Evolutionary conservation across 148 eudicot genomes (phyloP), one percentile per base, ranked within the genome.

Genomic region (Fagopyrum homotropicum): DNA sequence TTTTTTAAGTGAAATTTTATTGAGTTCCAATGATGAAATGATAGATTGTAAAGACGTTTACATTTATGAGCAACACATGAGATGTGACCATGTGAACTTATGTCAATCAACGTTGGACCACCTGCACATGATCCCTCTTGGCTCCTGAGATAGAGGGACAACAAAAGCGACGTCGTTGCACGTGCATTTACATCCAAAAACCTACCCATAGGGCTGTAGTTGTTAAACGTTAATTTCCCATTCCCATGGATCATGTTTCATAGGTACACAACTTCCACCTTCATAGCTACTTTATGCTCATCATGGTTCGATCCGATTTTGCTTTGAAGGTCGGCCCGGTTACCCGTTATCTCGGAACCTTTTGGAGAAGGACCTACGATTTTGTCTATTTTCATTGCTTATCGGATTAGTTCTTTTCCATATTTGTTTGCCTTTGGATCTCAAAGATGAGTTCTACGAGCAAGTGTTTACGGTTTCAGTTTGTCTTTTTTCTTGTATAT

Each of bases 121-220:
- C 10, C 12, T 22, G 26, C 64, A 52, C 57, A 52, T 52, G 17
- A 52, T 52, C 17, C 2, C 4, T 15, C n/a, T 52, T 17, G 57
- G 16, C 56, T 51, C 60, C 22, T 56, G 60, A 56, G 22, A 35
- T 4, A 59, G 35, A 6, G 14, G 14, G 64, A 59, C 64, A 59
- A 59, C 35, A 59, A 59, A 22, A 59, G 30, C 64, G 64, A 59
- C 64, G 64, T 59, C 64, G 64, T 59, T 59, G 35, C 64, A 59
- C 64, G 64, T 59, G 64, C 64, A 16, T 59, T 19, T n/a, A 59
- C 30, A 59, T 59, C 64, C 35, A 19, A 19, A 35, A 59, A 59
- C 64, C 30, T 59, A 59, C 30, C 64, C 64, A 4, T 17, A 52
- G 57, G 19, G 57, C 57, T 5, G 17, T 16, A 17, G 5, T 12